These are phyloP conservation scores for Epipyxis sp. DNA, from an alignment of 108 stramenopile genomes.

Conservation along the genomic window DNA sequence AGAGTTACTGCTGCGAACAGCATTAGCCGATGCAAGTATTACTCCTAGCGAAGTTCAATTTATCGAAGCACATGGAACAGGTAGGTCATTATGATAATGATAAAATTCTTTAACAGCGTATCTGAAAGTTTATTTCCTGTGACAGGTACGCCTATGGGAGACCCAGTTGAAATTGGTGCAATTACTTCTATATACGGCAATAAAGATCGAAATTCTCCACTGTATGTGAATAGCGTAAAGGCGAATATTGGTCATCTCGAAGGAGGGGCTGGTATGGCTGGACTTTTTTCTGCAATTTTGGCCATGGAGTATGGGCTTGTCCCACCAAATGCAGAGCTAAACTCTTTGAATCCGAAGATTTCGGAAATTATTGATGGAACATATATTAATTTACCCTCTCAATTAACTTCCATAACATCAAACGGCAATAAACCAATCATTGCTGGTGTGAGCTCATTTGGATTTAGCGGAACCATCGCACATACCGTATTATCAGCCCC, in stretches of 20 bases:
- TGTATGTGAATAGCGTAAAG: constrained; percentile 51
- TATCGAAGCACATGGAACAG: constrained; percentile 55
- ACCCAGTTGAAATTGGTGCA: constrained; percentile 53
- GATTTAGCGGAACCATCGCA: constrained; percentile 53
- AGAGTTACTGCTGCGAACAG: constrained; percentile 32
- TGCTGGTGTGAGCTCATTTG: constrained; percentile 52
- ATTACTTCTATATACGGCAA: constrained; percentile 28
- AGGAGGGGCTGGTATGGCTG: constrained; percentile 53
- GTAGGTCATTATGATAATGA: no score
- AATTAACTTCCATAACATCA: no score
- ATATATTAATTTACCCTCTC: no score
- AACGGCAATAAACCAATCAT: neutral
- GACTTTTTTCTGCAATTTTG: constrained; percentile 49
- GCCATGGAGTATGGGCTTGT: constrained; percentile 41
- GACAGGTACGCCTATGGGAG: constrained; percentile 56
- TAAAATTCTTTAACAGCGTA: no score
- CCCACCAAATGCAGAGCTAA: constrained; percentile 45
- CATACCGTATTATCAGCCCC: no score
- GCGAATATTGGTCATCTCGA: constrained; percentile 58
- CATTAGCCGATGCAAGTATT: constrained; percentile 39
- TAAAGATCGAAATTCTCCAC: constrained; percentile 33
- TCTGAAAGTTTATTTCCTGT: no score
- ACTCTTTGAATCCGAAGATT: constrained; percentile 44
- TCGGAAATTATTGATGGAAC: no score
- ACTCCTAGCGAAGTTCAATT: constrained; percentile 35